Evolutionary conservation across 148 eudicot species (phyloP).

Genomic region (Rhododendron simsii): DNA sequence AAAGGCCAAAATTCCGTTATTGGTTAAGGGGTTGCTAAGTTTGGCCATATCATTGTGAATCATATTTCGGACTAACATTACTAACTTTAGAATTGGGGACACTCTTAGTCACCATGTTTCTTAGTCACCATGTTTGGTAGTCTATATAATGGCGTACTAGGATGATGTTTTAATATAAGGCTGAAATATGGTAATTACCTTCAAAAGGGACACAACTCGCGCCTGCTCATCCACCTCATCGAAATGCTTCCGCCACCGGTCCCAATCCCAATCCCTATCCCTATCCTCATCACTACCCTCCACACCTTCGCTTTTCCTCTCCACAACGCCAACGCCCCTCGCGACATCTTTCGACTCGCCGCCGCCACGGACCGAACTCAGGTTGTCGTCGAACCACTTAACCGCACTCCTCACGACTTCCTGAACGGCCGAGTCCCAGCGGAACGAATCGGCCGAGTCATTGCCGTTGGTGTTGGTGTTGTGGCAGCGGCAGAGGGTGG

Average conservation of each 20-base stretch:
- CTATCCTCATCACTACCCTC: constrained; percentile 28
- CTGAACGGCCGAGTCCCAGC: constrained; percentile 43
- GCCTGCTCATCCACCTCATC: constrained; percentile 81
- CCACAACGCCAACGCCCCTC: constrained; percentile 4
- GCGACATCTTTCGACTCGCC: constrained; percentile 13
- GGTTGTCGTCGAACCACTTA: constrained; percentile 42
- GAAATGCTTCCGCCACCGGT: constrained; percentile 72
- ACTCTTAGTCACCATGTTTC: too few relatives aligned
- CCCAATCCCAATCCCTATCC: constrained; percentile 89
- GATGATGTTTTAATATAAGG: background rate
- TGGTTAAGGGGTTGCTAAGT: background rate
- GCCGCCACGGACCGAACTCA: constrained; percentile 27
- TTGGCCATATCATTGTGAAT: background rate
- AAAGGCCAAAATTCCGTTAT: background rate
- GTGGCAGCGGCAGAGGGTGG: constrained; percentile 43
- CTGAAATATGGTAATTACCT: constrained; percentile 35
- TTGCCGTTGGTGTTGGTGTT: constrained; percentile 6
- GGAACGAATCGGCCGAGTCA: constrained; percentile 16
- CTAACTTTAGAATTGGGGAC: background rate
- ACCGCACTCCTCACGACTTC: constrained; percentile 36
- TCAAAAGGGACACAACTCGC: constrained; percentile 48
- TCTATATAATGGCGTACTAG: background rate
- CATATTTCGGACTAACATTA: background rate
- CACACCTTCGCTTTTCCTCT: constrained; percentile 3
- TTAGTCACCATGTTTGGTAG: background rate